Base-by-base conservation (phyloP, 495 filamentous ascomycete genomes). In the Lentithecium fluviatile region DNA sequence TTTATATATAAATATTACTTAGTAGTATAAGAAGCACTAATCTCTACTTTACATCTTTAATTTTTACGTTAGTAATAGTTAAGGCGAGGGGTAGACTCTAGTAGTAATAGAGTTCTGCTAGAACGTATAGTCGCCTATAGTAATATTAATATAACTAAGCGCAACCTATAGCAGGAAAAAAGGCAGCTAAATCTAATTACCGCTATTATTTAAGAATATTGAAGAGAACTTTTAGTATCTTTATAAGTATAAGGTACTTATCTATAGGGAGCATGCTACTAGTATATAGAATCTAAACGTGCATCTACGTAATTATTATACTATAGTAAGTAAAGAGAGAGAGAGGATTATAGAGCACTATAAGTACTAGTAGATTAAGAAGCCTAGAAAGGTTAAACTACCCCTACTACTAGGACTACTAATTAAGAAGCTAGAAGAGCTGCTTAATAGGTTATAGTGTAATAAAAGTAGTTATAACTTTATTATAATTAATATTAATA, bases 151-250 rank as follows among this genome's bases (percentile, higher is more conserved):
- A n/a, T n/a, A n/a, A n/a, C n/a, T n/a, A n/a, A n/a, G n/a, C n/a
- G n/a, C n/a, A n/a, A n/a, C n/a, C n/a, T n/a, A n/a, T n/a, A n/a
- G n/a, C n/a, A n/a, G n/a, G n/a, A n/a, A n/a, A n/a, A n/a, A n/a
- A n/a, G n/a, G n/a, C n/a, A n/a, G n/a, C n/a, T 38, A 38, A 38
- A 38, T 15, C 15, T 38, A 38, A 8, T 38, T 8, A 38, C 7
- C 36, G 36, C 36, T 38, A 38, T 8, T 38, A 38, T 7, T 8
- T 38, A n/a, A n/a, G n/a, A n/a, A n/a, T n/a, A n/a, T n/a, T n/a
- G n/a, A n/a, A n/a, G n/a, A n/a, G n/a, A n/a, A 38, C 47, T 32
- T 51, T 13, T 32, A 25, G 25, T 53, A 53, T 40, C 23, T 53
- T 8, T 19, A 23, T 25, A 40, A 17, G 15, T 53, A 53, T 23